Percentiles rank a stretch among this genome's conserved stretches.
Evolutionary conservation across 2,329 filamentous ascomycete genomes (phyloP).

Genomic region (Ustulina deusta): DNA sequence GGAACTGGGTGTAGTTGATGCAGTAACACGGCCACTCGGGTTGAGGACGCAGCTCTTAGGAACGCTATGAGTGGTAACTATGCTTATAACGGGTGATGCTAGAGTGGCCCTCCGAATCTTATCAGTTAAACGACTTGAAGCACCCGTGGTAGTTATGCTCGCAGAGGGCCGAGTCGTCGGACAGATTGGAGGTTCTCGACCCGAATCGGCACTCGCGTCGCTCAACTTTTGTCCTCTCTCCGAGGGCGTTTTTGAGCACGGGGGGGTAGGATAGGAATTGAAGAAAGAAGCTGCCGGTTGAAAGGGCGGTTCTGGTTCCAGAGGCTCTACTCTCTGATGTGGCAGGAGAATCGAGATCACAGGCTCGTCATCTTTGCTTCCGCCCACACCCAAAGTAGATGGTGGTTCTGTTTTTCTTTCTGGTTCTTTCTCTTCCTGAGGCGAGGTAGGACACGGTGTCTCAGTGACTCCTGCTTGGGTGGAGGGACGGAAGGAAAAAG

Average conservation of each 20-base stretch:
- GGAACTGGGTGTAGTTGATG: conserved; percentile 65
- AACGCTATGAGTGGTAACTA: conserved; percentile 72
- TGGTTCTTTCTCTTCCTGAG: conserved; percentile 51
- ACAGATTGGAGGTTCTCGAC: conserved; percentile 51
- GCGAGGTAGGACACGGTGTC: conserved; percentile 51
- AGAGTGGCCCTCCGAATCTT: conserved; percentile 59
- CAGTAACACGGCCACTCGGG: conserved; percentile 66
- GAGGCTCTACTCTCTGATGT: conserved; percentile 55
- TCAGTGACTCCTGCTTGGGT: conserved; percentile 56
- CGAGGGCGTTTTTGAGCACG: conserved; percentile 62
- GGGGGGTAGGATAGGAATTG: conserved; percentile 69
- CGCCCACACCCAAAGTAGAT: conserved; percentile 42
- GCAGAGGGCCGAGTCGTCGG: conserved; percentile 53
- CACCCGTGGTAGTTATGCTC: conserved; percentile 55
- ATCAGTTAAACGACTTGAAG: conserved; percentile 58
- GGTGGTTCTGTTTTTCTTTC: conserved; percentile 41
- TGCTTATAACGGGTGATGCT: conserved; percentile 71
- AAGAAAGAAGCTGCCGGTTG: conserved; percentile 48
- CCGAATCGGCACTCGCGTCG: conserved; percentile 56
- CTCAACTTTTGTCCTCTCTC: conserved; percentile 58
- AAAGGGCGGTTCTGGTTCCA: conserved; percentile 49
- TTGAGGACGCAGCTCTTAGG: conserved; percentile 77
- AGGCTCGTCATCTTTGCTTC: conserved; percentile 45
- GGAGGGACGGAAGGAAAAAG: conserved; percentile 54
- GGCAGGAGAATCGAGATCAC: conserved; percentile 53